Evolutionary conservation across 2,329 filamentous ascomycete genomes (phyloP).

Genomic region (Diaporthe eres): DNA sequence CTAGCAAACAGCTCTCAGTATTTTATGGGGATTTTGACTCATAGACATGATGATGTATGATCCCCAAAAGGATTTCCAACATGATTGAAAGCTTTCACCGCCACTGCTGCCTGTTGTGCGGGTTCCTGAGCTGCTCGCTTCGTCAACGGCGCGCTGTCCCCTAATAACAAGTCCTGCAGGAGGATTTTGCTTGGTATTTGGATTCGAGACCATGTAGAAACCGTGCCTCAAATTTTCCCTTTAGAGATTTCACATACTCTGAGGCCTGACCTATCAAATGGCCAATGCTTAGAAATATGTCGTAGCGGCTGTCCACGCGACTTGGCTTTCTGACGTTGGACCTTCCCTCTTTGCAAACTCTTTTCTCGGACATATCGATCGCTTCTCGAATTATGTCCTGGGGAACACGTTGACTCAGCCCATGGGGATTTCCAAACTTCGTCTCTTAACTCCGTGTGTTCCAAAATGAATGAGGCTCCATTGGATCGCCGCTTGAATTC

Average conservation of each 20-base stretch:
- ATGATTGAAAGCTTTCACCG: not conserved
- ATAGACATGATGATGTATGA: not conserved
- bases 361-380: not conserved
- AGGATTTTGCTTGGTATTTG: not conserved
- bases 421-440: not conserved
- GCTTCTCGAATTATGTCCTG: not conserved
- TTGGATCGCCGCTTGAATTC: not conserved
- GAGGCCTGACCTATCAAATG: not conserved
- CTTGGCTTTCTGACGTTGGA: not conserved
- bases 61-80: not conserved
- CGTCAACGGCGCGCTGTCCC: not conserved
- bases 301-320: too few species aligned
- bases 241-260: too few species aligned
- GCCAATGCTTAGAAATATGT: not conserved
- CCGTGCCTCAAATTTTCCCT: not conserved
- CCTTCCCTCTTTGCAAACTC: not conserved
- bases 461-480: not conserved
- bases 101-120: not conserved
- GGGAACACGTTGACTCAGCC: not conserved
- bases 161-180: not conserved
- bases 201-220: too few species aligned
- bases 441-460: not conserved
- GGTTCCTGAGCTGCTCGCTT: not conserved
- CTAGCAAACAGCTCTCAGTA: not conserved
- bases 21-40: not conserved